These are phyloP conservation scores for Chrysochromulina tobinii DNA, from an alignment of 78 protist genomes.

Conservation along the genomic window DNA sequence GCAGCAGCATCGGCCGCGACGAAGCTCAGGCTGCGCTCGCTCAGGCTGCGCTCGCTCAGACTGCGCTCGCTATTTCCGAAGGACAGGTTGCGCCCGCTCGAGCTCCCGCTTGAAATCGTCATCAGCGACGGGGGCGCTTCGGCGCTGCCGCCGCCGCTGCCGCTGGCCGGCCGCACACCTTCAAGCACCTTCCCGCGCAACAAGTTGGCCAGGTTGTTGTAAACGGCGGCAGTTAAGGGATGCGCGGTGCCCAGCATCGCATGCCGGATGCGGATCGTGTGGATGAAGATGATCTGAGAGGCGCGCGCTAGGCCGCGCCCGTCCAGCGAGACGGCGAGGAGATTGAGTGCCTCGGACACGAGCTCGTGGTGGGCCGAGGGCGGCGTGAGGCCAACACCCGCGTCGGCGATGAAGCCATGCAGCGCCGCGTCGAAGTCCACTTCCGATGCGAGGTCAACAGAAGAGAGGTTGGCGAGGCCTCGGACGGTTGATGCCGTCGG, in stretches of 20 bases:
- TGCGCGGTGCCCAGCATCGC: not conserved
- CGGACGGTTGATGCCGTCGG: too few relatives aligned
- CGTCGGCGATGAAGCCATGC: not conserved
- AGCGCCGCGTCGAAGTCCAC: not conserved
- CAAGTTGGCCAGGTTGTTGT: slow-evolving; percentile 20
- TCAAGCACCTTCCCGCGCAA: not conserved
- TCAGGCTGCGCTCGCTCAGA: too few relatives aligned
- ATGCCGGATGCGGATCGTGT: slow-evolving; percentile 3
- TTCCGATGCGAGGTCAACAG: too few relatives aligned
- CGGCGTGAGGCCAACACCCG: not conserved
- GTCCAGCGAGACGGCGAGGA: not conserved
- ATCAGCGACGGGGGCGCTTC: too few relatives aligned
- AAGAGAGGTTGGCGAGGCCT: too few relatives aligned
- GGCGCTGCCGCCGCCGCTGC: too few relatives aligned
- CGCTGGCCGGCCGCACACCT: too few relatives aligned
- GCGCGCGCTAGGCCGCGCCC: not conserved
- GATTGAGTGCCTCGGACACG: not conserved
- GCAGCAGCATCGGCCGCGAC: too few relatives aligned
- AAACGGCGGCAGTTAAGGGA: not conserved
- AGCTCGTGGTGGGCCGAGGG: not conserved
- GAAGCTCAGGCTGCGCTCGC: not conserved
- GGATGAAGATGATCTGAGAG: not conserved
- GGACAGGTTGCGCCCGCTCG: not conserved
- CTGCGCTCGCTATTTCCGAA: too few relatives aligned
- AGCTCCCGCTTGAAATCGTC: too few relatives aligned